Evolutionary conservation across 2,329 filamentous ascomycete species (phyloP), one percentile per base, ranked within the genome.

Genomic region (Phyllosticta capitalensis): DNA sequence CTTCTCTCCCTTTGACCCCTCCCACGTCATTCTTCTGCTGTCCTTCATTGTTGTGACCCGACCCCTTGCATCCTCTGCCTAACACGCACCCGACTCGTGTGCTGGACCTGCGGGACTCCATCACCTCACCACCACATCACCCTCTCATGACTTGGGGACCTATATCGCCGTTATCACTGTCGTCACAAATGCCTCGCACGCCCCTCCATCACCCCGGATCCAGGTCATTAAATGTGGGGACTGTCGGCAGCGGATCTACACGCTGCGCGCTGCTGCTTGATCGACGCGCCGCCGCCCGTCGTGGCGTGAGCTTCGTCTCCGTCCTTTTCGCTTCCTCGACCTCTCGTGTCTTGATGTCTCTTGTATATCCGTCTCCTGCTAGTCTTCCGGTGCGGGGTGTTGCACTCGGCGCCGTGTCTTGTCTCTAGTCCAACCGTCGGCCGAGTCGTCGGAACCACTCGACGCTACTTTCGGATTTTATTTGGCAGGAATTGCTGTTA

Each of bases 91-190:
- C 30, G 7, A 38, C 30, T 38, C 38, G 7, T n/a, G 3, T n/a
- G 33, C 14, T 45, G 14, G 17, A n/a, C 24, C 24, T 26, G 24
- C 24, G 24, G 24, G 38, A 45, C 38, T n/a, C 54, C 56, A 38
- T 59, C 56, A 59, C 33, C 19, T 38, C 22, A 28, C 30, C 56
- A 52, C 54, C 56, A 59, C 56, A 33, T 59, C 56, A 59, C 56
- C 21, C 56, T 59, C 56, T 54, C 52, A 52, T 59, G 56, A 59
- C 55, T n/a, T 9, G 21, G 55, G 26, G 24, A 6, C 2, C 28
- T 30, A 30, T 9, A 38, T 38, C 5, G 6, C 9, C 30, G 10
- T 38, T 38, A n/a, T 17, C 38, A n/a, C 38, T 45, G 38, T 38
- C 30, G 30, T 38, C 30, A 38, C 30, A 12, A 2, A 38, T 45